Evolutionary conservation across 2,329 filamentous ascomycete genomes (phyloP).

Genomic region (Epichloe aotearoae): DNA sequence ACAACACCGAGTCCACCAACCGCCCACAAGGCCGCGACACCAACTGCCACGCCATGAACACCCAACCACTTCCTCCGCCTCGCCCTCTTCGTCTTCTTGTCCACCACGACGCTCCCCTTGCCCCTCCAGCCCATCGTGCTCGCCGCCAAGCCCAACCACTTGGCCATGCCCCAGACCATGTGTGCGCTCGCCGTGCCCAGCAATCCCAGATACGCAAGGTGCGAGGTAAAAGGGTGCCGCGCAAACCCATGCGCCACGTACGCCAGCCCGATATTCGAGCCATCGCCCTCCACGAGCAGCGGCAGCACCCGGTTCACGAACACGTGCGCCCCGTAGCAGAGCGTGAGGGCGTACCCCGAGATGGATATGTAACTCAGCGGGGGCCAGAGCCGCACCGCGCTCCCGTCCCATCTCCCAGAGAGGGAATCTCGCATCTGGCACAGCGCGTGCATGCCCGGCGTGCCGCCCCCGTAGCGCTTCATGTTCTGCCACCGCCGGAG

Average conservation of each 20-base stretch:
- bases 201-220: conserved; percentile 54
- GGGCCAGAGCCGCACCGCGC: conserved; percentile 44
- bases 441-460: conserved; percentile 34
- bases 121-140: conserved; percentile 35
- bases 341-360: conserved; percentile 58
- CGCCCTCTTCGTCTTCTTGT: conserved; percentile 37
- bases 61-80: conserved; percentile 56
- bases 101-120: conserved; percentile 27
- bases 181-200: conserved; percentile 59
- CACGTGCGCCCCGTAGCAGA: conserved; percentile 56
- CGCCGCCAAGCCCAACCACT: conserved; percentile 59
- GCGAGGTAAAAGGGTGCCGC: conserved; percentile 52
- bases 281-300: conserved; percentile 65
- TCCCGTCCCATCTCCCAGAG: conserved; percentile 21
- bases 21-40: conserved; percentile 59
- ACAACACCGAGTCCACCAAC: conserved; percentile 69
- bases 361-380: conserved; percentile 53
- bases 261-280: conserved; percentile 69
- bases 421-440: conserved; percentile 20
- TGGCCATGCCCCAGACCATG: conserved; percentile 74
- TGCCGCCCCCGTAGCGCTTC: conserved; percentile 60
- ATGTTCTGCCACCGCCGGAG: conserved; percentile 60
- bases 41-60: conserved; percentile 51
- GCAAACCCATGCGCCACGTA: conserved; percentile 82
- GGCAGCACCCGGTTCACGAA: conserved; percentile 67